Conservation (phyloP, 192 early-diverging fungal genomes). For the Dispira parvispora region DNA sequence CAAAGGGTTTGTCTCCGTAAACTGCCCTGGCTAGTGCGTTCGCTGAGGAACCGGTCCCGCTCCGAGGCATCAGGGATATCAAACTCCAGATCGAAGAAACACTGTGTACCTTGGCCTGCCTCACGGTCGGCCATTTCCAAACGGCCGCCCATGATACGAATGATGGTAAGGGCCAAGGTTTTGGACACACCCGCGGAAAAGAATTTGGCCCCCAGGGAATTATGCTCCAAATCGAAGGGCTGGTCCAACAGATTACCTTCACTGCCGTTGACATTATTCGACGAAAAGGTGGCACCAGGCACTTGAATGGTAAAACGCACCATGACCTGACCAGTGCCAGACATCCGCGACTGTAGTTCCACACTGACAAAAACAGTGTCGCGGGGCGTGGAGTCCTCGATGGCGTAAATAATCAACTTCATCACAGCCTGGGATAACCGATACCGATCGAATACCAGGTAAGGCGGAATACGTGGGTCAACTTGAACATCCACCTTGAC, state of each 20-base stretch:
- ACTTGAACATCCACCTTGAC: conserved; percentile 11
- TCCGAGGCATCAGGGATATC: background rate
- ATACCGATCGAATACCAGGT: conserved; percentile 11
- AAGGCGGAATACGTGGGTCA: conserved; percentile 12
- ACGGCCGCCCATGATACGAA: conserved; percentile 13
- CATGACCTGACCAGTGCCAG: background rate
- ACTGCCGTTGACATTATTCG: background rate
- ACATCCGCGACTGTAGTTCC: background rate
- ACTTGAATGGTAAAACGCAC: background rate
- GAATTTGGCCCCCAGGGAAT: conserved; percentile 11
- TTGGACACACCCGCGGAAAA: conserved; percentile 14
- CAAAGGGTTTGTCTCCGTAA: no score
- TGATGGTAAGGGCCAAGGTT: conserved; percentile 11
- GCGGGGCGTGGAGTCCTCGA: conserved; percentile 13
- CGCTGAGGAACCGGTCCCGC: no score
- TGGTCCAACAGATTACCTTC: background rate
- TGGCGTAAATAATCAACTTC: conserved; percentile 13
- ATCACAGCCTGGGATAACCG: conserved; percentile 13
- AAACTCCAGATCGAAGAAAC: conserved; percentile 8
- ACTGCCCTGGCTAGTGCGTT: no score
- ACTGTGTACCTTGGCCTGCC: conserved; percentile 7
- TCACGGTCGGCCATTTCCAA: background rate
- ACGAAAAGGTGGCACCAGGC: background rate
- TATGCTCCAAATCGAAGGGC: conserved; percentile 9
- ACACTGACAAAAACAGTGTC: background rate